Percentiles rank a stretch among this genome's conserved stretches.
These are phyloP conservation scores for Lodderomyces metapsilosis DNA, from an alignment of 1,139 yeast genomes.

Conservation along the genomic window DNA sequence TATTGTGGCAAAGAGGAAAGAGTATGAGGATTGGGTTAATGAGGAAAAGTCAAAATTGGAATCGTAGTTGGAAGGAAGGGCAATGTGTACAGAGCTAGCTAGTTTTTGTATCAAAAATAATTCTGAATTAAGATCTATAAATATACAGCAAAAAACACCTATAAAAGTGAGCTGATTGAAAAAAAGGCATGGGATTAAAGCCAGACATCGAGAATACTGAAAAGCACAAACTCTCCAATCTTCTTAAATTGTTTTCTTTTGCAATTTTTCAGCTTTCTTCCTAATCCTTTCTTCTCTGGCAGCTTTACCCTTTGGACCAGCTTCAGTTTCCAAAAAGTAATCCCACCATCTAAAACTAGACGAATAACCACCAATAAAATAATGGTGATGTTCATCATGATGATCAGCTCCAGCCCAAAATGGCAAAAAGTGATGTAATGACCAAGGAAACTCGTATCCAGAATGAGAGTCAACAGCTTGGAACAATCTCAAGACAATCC, in stretches of 20 bases:
- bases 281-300: constrained; percentile 36
- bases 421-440: constrained; percentile 44
- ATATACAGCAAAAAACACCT: too few species aligned
- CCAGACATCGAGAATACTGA: too few species aligned
- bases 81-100: not conserved
- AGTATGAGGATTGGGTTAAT: constrained; percentile 39
- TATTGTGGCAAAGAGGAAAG: constrained; percentile 37
- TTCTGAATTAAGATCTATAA: too few species aligned
- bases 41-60: constrained; percentile 5
- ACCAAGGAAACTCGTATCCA: constrained; percentile 51
- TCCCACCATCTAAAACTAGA: constrained; percentile 52
- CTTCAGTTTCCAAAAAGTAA: constrained; percentile 40
- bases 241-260: constrained; percentile 13
- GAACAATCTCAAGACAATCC: constrained; percentile 45
- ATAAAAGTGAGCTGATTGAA: too few species aligned
- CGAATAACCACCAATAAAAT: constrained; percentile 46
- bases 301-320: constrained; percentile 44
- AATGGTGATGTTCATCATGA: constrained; percentile 50
- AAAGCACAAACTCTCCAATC: not conserved
- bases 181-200: too few species aligned
- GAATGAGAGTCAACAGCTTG: constrained; percentile 51
- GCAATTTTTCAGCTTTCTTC: constrained; percentile 27
- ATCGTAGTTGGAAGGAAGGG: not conserved
- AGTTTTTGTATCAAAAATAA: too few species aligned
- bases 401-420: constrained; percentile 55